A percentile compares a stretch with the other conserved stretches of the same genome.
phyloP scores from a whole-genome alignment of 2,329 filamentous ascomycete species.

The Cordyceps militaris region DNA sequence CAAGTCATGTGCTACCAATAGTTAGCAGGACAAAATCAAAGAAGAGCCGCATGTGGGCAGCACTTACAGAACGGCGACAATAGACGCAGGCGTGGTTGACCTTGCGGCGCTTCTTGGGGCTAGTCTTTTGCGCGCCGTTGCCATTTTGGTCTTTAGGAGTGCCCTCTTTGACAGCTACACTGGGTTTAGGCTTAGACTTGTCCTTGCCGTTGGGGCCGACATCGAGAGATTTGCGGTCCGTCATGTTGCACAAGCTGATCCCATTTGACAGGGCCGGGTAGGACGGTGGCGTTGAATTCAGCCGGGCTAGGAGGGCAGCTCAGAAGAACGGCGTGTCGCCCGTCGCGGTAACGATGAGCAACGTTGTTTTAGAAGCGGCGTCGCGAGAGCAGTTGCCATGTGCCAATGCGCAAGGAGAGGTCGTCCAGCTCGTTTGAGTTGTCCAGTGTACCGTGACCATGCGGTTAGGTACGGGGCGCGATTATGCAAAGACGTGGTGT shows the following conservation, averaged over 20 bases:
- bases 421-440: background rate
- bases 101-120: constrained; percentile 79
- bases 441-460: background rate
- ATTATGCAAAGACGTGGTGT: background rate
- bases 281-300: background rate
- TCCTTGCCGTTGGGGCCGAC: constrained; percentile 22
- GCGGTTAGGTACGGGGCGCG: no score
- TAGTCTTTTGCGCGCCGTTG: constrained; percentile 35
- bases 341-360: background rate
- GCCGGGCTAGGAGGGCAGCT: background rate
- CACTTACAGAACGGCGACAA: constrained; percentile 82
- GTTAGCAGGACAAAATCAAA: constrained; percentile 11
- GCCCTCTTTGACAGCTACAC: constrained; percentile 17
- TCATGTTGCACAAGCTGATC: constrained; percentile 19
- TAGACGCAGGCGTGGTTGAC: constrained; percentile 88
- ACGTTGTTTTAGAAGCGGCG: background rate
- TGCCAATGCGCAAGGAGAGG: background rate
- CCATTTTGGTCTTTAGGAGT: constrained; percentile 25
- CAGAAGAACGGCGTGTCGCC: background rate
- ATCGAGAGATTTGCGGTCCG: constrained; percentile 23
- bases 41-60: constrained; percentile 7
- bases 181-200: background rate
- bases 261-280: constrained; percentile 2
- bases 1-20: constrained; percentile 75
- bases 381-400: background rate